Percentiles rank a stretch among this genome's conserved stretches.
These are phyloP conservation scores for Fusarium sp. DNA, from an alignment of 2,329 filamentous ascomycete species.

Conservation along the genomic window DNA sequence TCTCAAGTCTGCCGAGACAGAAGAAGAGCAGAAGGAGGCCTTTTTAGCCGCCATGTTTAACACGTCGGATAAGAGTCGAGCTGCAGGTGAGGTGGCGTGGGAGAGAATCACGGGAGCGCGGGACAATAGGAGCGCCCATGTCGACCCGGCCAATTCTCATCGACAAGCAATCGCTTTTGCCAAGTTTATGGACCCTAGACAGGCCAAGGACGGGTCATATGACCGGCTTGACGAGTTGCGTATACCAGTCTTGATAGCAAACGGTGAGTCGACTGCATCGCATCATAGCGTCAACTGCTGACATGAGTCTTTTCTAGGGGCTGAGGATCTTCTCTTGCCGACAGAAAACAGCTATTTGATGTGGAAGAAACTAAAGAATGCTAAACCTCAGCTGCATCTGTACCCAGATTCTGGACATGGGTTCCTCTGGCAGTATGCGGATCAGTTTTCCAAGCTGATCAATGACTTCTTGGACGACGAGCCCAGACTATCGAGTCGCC, in stretches of 20 bases:
- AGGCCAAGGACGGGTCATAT: conserved; percentile 48
- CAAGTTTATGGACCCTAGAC: conserved; percentile 49
- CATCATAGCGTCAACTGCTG: not conserved
- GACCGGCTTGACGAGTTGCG: conserved; percentile 47
- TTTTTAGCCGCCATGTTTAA: conserved; percentile 51
- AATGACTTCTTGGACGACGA: conserved; percentile 46
- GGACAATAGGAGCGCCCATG: conserved; percentile 40
- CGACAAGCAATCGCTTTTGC: conserved; percentile 48
- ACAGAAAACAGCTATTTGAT: conserved; percentile 51
- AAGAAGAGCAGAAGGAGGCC: conserved; percentile 47
- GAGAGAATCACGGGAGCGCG: conserved; percentile 46
- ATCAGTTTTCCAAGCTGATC: conserved; percentile 46
- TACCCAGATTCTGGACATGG: conserved; percentile 51
- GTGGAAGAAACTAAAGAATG: conserved; percentile 49
- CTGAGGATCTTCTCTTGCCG: conserved; percentile 49
- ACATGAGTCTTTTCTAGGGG: conserved; percentile 37
- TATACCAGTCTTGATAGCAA: conserved; percentile 52
- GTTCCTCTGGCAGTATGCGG: conserved; percentile 49
- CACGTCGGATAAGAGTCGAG: conserved; percentile 44
- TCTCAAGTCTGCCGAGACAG: conserved; percentile 46
- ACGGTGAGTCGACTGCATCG: conserved; percentile 44
- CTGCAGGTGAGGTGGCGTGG: conserved; percentile 48
- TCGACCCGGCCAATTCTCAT: conserved; percentile 42
- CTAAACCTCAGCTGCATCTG: conserved; percentile 47
- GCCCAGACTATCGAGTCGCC: conserved; percentile 21